A percentile compares a stretch with the other conserved stretches of the same genome.
Conservation (phyloP, 768 basidiomycete genomes). For the Phaeotremella skinneri region DNA sequence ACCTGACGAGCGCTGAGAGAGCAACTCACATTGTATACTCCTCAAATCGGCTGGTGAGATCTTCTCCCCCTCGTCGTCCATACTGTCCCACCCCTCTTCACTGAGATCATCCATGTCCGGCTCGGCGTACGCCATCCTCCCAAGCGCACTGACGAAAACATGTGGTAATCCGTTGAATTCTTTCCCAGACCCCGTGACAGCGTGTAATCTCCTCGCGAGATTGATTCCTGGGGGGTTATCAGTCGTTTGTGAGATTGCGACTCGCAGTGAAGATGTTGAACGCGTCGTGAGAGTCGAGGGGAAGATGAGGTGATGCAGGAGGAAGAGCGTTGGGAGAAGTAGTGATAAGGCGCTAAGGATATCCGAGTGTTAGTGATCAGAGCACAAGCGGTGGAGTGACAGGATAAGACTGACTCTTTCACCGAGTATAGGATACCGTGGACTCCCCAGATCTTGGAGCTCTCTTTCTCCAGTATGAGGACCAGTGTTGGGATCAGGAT, state of each 20-base stretch:
- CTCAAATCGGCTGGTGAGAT: constrained; percentile 11
- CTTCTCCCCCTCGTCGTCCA: constrained; percentile 15
- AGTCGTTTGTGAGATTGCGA: constrained; percentile 4
- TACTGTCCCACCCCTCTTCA: constrained; percentile 16
- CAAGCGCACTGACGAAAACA: constrained; percentile 40
- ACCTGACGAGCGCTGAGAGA: neutral
- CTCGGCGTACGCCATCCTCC: constrained; percentile 41
- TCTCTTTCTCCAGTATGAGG: constrained; percentile 31
- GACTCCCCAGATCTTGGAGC: constrained; percentile 40
- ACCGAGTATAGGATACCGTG: constrained; percentile 6
- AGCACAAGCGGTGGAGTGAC: neutral
- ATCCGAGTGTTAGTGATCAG: constrained; percentile 5
- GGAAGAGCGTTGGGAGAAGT: constrained; percentile 18
- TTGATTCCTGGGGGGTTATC: constrained; percentile 25
- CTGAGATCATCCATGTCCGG: constrained; percentile 15
- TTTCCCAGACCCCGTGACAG: constrained; percentile 11
- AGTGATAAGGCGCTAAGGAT: constrained; percentile 12
- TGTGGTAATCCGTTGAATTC: constrained; percentile 45
- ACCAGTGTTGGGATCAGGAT: constrained; percentile 38
- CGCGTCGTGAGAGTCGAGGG: constrained; percentile 20
- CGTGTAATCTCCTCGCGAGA: constrained; percentile 19
- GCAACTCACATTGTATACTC: constrained; percentile 19
- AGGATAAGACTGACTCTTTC: constrained; percentile 20
- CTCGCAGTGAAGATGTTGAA: neutral
- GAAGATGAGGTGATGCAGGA: constrained; percentile 36